These are phyloP conservation scores for Raphanus hybrid DNA, from an alignment of 441 rosid species.

Conservation along the genomic window DNA sequence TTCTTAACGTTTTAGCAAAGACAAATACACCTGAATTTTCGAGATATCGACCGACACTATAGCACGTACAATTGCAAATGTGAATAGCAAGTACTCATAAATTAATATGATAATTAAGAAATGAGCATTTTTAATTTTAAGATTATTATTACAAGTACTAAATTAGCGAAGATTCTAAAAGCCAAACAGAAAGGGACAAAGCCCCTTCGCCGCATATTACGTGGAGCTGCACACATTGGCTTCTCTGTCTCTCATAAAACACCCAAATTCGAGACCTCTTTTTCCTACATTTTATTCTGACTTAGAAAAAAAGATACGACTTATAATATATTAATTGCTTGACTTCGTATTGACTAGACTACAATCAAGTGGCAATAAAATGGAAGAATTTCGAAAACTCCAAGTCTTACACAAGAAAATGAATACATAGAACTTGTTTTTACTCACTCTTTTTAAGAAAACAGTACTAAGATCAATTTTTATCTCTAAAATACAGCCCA, in stretches of 20 bases:
- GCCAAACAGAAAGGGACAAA: conserved; percentile 42
- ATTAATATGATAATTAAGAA: not conserved
- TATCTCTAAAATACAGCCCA: not conserved
- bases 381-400: conserved; percentile 38
- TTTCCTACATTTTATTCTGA: conserved; percentile 28
- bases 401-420: conserved; percentile 3
- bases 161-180: conserved; percentile 4
- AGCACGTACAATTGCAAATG: not conserved
- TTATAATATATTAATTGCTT: conserved; percentile 24
- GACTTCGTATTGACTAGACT: conserved; percentile 31
- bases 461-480: not conserved
- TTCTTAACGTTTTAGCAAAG: not conserved
- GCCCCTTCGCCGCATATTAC: conserved; percentile 34
- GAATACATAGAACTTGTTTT: conserved; percentile 1
- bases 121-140: not conserved
- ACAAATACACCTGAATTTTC: not conserved
- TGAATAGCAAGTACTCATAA: not conserved
- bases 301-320: not conserved
- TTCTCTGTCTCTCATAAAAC: conserved; percentile 44
- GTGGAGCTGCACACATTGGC: conserved; percentile 38
- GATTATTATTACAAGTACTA: not conserved
- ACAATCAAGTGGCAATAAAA: conserved; percentile 28
- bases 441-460: not conserved
- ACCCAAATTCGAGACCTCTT: conserved; percentile 49
- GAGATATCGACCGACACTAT: not conserved